phyloP scores from a whole-genome alignment of 2,329 filamentous ascomycete genomes.

The Penicillium rolfsii region DNA sequence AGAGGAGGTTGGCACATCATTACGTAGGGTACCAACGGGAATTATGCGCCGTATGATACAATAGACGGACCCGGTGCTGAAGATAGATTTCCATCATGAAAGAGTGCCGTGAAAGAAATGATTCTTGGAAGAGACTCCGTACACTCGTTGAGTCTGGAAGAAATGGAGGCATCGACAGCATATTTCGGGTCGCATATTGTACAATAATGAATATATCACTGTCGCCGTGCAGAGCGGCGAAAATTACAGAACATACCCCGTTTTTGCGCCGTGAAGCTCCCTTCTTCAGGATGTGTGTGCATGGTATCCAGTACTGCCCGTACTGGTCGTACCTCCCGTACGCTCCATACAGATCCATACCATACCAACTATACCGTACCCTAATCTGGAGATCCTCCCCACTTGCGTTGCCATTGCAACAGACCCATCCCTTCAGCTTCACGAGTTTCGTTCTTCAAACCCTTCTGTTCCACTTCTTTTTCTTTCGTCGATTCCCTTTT shows the following conservation, averaged over 20 bases:
- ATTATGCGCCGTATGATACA: not conserved
- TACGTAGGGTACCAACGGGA: slow-evolving; percentile 12
- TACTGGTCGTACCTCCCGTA: not conserved
- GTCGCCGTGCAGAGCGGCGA: not conserved
- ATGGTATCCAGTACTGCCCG: slow-evolving; percentile 1
- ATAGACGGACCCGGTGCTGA: not conserved
- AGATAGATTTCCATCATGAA: not conserved
- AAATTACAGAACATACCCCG: not conserved
- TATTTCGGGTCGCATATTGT: not conserved
- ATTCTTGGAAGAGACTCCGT: no score
- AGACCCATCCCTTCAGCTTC: slow-evolving; percentile 47
- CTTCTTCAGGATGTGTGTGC: not conserved
- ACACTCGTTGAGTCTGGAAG: not conserved
- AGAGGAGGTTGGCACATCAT: slow-evolving; percentile 5
- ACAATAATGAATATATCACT: not conserved
- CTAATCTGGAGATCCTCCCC: slow-evolving; percentile 45
- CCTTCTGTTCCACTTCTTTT: slow-evolving; percentile 29
- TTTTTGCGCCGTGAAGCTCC: not conserved
- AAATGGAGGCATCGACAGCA: not conserved
- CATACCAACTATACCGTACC: slow-evolving; percentile 19
- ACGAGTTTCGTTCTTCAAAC: slow-evolving; percentile 39
- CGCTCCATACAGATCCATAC: not conserved
- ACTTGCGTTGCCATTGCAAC: slow-evolving; percentile 49
- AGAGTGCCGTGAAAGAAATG: not conserved
- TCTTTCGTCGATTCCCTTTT: slow-evolving; percentile 29